Evolutionary conservation across 2,329 filamentous ascomycete genomes (phyloP).

Genomic region (Amphichorda felina): DNA sequence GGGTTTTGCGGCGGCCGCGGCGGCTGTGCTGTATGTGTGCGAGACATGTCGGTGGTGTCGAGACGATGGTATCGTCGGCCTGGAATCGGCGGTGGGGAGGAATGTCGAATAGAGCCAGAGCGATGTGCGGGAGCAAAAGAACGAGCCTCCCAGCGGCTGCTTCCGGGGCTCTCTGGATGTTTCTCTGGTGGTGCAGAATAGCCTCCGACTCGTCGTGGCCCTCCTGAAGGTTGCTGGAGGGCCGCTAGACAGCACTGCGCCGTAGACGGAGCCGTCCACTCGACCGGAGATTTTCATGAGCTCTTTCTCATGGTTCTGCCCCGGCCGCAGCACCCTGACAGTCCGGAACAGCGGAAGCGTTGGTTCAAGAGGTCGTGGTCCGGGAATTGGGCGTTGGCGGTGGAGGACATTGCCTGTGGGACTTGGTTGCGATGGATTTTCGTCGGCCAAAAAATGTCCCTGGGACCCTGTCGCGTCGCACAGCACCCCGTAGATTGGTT

Average conservation of each 20-base stretch:
- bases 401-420: no score
- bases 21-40: slow-evolving; percentile 14
- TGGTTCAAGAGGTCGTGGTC: no score
- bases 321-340: no score
- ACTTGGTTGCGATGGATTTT: no score
- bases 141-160: slow-evolving; percentile 4
- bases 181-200: slow-evolving; percentile 9
- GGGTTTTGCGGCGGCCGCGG: slow-evolving; percentile 8
- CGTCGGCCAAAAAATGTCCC: background rate
- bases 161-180: background rate
- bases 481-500: no score
- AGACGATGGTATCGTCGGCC: slow-evolving; percentile 5
- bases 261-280: slow-evolving; percentile 48
- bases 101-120: slow-evolving; percentile 31
- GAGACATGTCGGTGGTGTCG: slow-evolving; percentile 10
- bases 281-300: slow-evolving; percentile 49
- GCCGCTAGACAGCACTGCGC: slow-evolving; percentile 38
- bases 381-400: no score
- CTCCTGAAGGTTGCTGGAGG: slow-evolving; percentile 18
- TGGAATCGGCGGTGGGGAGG: slow-evolving; percentile 13
- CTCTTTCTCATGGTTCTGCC: slow-evolving; percentile 34
- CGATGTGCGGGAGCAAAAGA: slow-evolving; percentile 19
- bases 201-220: slow-evolving; percentile 8
- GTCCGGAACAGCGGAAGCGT: no score
- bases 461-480: no score